Evolutionary conservation across 164 flowering plant genomes (phyloP).

Genomic region (Tetrastigma voinierianum): DNA sequence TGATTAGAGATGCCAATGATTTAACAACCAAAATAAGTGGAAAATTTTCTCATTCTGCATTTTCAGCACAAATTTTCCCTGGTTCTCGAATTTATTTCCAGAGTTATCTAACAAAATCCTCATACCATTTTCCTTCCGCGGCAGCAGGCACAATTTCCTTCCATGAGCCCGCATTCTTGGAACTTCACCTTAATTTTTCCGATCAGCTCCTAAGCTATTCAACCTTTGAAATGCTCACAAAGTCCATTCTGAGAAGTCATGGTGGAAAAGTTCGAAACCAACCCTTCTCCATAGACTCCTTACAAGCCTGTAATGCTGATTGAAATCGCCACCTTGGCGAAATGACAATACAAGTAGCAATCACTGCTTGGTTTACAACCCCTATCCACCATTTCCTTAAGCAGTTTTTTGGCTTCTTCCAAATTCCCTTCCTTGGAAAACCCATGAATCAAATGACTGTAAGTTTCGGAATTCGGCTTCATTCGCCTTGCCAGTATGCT

Average conservation of each 20-base stretch:
- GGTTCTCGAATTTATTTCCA: conserved; percentile 1
- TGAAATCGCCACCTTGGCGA: conserved; percentile 58
- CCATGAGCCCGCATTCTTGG: conserved; percentile 54
- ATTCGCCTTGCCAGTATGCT: conserved; percentile 51
- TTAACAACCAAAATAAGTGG: neutral
- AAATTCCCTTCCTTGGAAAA: conserved; percentile 65
- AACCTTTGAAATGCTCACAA: conserved; percentile 44
- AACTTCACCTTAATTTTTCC: conserved; percentile 58
- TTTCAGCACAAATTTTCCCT: neutral
- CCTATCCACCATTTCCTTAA: conserved; percentile 43
- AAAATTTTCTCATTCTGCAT: neutral
- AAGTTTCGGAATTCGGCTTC: conserved; percentile 63
- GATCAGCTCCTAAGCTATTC: conserved; percentile 59
- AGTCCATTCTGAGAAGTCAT: conserved; percentile 79
- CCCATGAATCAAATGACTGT: conserved; percentile 65
- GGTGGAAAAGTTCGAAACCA: conserved; percentile 66
- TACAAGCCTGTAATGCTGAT: conserved; percentile 47
- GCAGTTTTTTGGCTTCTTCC: conserved; percentile 66
- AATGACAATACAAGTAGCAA: conserved; percentile 62
- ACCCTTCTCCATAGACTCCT: conserved; percentile 51
- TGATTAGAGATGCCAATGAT: neutral
- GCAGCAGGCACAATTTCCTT: conserved; percentile 64
- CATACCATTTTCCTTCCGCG: conserved; percentile 10
- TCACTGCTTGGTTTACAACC: conserved; percentile 46
- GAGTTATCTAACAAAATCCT: neutral